These are phyloP conservation scores for Rhodotorula paludigena DNA, from an alignment of 768 basidiomycete species.

Conservation along the genomic window DNA sequence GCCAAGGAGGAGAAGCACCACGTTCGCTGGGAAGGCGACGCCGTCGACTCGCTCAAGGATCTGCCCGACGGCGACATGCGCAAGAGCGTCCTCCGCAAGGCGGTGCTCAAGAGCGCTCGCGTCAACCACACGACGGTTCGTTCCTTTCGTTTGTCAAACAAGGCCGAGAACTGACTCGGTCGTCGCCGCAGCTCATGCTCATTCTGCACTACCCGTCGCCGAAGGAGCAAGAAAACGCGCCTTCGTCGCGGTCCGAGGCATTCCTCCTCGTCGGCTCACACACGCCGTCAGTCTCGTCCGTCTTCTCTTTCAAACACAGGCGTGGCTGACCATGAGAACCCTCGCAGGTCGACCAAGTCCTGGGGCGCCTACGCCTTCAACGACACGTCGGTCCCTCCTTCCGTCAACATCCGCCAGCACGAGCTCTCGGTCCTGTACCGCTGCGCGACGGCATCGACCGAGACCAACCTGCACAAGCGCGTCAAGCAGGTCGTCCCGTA, in stretches of 20 bases:
- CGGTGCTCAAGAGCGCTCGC: neutral
- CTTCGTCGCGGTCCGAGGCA: neutral
- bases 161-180: neutral
- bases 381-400: neutral
- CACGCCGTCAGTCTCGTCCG: neutral
- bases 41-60: neutral
- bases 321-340: no score
- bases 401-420: neutral
- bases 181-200: slow-evolving; percentile 2
- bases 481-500: neutral
- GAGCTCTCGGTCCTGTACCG: slow-evolving; percentile 6
- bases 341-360: neutral
- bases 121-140: slow-evolving; percentile 1
- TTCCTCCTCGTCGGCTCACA: slow-evolving; percentile 12
- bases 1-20: neutral
- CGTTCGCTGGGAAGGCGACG: neutral
- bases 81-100: neutral
- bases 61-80: neutral
- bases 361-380: neutral
- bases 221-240: neutral
- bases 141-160: neutral
- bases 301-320: neutral
- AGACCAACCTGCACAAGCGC: neutral
- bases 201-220: neutral
- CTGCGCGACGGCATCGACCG: neutral